A percentile compares a stretch with the other conserved stretches of the same genome.
Evolutionary conservation across 179 eudicot genomes (phyloP).

Genomic region (Camellia oleifera): DNA sequence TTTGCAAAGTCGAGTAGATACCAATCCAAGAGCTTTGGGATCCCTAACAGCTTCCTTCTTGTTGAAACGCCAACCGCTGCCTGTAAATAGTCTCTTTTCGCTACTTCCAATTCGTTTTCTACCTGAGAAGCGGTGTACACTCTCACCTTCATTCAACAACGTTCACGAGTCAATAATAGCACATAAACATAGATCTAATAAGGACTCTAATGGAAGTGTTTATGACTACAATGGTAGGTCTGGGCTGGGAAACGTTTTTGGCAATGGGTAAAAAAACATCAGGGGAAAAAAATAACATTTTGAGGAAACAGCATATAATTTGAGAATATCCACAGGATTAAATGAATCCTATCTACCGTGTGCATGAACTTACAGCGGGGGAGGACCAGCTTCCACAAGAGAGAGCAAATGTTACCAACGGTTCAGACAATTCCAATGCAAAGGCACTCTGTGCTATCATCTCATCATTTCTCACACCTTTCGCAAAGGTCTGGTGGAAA

Average conservation of each 20-base stretch:
- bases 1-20: conserved; percentile 77
- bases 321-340: not conserved
- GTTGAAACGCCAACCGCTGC: conserved; percentile 69
- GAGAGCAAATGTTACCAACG: conserved; percentile 86
- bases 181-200: not conserved
- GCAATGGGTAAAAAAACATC: not conserved
- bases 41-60: conserved; percentile 34
- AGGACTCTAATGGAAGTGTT: not conserved
- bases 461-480: conserved; percentile 52
- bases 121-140: conserved; percentile 73
- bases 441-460: conserved; percentile 49
- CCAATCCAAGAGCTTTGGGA: conserved; percentile 82
- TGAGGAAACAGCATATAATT: not conserved
- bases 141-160: conserved; percentile 52
- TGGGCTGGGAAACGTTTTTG: not conserved
- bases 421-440: conserved; percentile 87
- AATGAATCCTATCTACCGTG: conserved; percentile 8
- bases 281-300: too few relatives aligned
- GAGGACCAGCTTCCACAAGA: conserved; percentile 98
- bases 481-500: conserved; percentile 45
- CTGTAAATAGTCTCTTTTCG: conserved; percentile 74
- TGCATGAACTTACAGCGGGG: conserved; percentile 73
- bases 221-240: not conserved
- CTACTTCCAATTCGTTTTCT: conserved; percentile 70
- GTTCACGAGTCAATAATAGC: not conserved